These are phyloP conservation scores for Yarrowia phangngaensis DNA, from an alignment of 805 yeast genomes.

Conservation along the genomic window DNA sequence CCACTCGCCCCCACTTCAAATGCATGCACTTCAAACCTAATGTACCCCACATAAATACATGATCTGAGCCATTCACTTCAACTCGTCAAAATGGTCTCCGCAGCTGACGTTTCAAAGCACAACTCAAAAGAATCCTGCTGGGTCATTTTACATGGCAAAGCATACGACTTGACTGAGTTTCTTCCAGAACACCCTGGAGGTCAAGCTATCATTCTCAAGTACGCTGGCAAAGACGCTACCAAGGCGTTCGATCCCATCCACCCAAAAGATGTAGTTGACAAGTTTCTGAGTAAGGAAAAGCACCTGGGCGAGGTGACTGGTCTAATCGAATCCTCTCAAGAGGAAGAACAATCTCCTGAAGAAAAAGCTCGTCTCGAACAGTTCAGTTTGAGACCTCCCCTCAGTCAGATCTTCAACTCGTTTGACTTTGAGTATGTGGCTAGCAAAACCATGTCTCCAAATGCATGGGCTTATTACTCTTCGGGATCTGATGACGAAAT, in stretches of 20 bases:
- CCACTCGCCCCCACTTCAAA: no score
- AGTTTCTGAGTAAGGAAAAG: conserved; percentile 55
- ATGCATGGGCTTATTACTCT: conserved; percentile 91
- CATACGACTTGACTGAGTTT: conserved; percentile 69
- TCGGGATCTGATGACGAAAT: conserved; percentile 93
- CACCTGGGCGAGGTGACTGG: conserved; percentile 54
- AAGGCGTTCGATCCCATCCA: conserved; percentile 85
- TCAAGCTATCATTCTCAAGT: conserved; percentile 50
- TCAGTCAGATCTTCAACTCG: conserved; percentile 66
- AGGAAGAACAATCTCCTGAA: conserved; percentile 42
- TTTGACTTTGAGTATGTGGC: conserved; percentile 89
- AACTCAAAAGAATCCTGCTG: conserved; percentile 63
- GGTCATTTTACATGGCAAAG: conserved; percentile 78
- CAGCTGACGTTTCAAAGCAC: conserved; percentile 52
- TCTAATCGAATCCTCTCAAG: conserved; percentile 31
- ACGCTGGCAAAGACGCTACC: conserved; percentile 73
- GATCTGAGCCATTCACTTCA: no score
- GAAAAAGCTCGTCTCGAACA: conserved; percentile 46
- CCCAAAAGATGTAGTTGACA: conserved; percentile 77
- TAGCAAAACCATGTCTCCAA: conserved; percentile 64
- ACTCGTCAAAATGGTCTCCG: conserved; percentile 31
- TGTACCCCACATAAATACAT: no score
- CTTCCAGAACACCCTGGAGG: conserved; percentile 62
- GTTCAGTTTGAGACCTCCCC: conserved; percentile 57
- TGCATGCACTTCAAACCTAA: no score